phyloP scores from a whole-genome alignment of 1,139 yeast species.

The Candida labiduridarum region DNA sequence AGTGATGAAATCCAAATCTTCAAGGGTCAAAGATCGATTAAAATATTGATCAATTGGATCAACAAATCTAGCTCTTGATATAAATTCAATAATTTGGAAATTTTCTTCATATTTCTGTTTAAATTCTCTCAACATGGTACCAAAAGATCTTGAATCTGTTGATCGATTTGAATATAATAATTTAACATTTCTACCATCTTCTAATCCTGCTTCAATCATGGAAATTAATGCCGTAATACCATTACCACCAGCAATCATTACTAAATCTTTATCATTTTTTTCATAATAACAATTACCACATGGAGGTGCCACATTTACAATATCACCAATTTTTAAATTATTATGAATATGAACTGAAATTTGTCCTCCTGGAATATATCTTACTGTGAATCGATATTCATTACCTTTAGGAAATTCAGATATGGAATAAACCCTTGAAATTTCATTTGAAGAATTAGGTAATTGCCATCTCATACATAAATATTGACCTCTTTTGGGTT shows the following conservation, averaged over 20 bases:
- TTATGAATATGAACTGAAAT: slow-evolving; percentile 58
- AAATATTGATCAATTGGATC: slow-evolving; percentile 12
- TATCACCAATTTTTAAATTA: slow-evolving; percentile 50
- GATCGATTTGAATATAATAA: slow-evolving; percentile 34
- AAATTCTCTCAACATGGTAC: slow-evolving; percentile 22
- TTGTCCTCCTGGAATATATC: slow-evolving; percentile 46
- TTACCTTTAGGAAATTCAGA: slow-evolving; percentile 34
- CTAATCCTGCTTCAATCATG: slow-evolving; percentile 46
- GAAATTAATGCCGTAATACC: slow-evolving; percentile 69
- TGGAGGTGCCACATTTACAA: slow-evolving; percentile 58
- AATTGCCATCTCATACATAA: slow-evolving; percentile 50
- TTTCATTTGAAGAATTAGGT: slow-evolving; percentile 32
- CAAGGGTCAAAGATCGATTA: slow-evolving; percentile 11
- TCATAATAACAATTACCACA: slow-evolving; percentile 53
- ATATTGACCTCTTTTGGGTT: slow-evolving; percentile 61
- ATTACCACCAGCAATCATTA: slow-evolving; percentile 61
- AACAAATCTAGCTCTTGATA: slow-evolving; percentile 17
- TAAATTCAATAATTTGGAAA: slow-evolving; percentile 25
- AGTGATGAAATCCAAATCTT: slow-evolving; percentile 21
- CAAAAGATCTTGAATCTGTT: slow-evolving; percentile 29
- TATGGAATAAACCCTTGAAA: slow-evolving; percentile 56
- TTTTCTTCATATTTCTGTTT: slow-evolving; percentile 19
- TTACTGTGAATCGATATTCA: slow-evolving; percentile 57
- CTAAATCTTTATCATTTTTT: slow-evolving; percentile 34
- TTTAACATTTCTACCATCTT: slow-evolving; percentile 27